These are phyloP conservation scores for Alloteropsis semialata DNA, from an alignment of 176 grass and related monocot species.

Conservation along the genomic window DNA sequence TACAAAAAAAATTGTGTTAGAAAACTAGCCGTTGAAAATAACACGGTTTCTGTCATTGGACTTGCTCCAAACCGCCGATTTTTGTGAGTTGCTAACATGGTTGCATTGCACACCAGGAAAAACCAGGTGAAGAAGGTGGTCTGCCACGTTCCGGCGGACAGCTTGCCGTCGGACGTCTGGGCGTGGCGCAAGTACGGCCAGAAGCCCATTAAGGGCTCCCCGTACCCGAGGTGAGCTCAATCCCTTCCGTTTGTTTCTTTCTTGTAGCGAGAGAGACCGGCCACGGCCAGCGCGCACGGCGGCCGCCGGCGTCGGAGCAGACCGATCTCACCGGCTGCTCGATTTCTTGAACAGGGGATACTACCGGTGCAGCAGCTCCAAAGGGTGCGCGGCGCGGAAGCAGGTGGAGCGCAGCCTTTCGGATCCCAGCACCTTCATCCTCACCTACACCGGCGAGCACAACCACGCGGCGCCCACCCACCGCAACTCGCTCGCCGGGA, in stretches of 20 bases:
- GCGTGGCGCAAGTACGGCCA: conserved; percentile 86
- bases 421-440: conserved; percentile 64
- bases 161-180: conserved; percentile 74
- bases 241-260: too few relatives aligned
- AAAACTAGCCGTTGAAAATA: too few relatives aligned
- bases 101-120: conserved; percentile 39
- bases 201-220: conserved; percentile 84
- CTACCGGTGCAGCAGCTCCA: conserved; percentile 89
- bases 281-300: not conserved
- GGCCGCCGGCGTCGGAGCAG: not conserved
- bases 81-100: not conserved
- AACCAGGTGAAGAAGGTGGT: conserved; percentile 94
- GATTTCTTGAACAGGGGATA: conserved; percentile 59
- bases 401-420: conserved; percentile 79
- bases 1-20: too few relatives aligned
- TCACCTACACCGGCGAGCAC: conserved; percentile 90
- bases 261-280: not conserved
- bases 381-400: conserved; percentile 78
- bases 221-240: conserved; percentile 38
- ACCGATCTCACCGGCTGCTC: conserved; percentile 21
- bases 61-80: too few relatives aligned
- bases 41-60: too few relatives aligned
- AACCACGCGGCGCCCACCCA: conserved; percentile 76
- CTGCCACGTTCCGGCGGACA: conserved; percentile 65
- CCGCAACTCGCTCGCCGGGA: conserved; percentile 82